A percentile compares a stretch with the other conserved stretches of the same genome.
Evolutionary conservation across 2,329 filamentous ascomycete genomes (phyloP).

Genomic region (Aschersonia sp.): DNA sequence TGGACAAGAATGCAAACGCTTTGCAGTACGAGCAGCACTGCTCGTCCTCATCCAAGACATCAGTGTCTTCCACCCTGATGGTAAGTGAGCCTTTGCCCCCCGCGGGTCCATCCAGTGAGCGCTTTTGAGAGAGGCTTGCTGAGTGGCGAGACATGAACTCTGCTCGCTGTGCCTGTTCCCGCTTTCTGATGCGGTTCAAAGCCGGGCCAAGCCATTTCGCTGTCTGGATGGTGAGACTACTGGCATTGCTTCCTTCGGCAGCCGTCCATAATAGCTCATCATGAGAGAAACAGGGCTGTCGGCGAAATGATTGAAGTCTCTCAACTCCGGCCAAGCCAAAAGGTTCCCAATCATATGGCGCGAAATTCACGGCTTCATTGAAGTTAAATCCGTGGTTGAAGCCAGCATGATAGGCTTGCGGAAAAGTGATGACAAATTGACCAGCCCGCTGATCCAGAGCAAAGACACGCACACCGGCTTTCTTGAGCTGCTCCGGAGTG

Average conservation of each 20-base stretch:
- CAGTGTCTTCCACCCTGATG: conserved; percentile 53
- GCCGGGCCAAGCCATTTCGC: conserved; percentile 92
- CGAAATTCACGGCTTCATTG: conserved; percentile 98
- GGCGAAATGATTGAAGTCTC: conserved; percentile 70
- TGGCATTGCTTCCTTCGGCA: conserved; percentile 58
- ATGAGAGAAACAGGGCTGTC: conserved; percentile 93
- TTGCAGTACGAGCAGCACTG: conserved; percentile 92
- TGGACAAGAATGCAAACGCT: conserved; percentile 76
- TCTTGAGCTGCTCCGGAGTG: conserved; percentile 82
- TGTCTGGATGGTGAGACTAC: conserved; percentile 59
- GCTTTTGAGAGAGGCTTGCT: conserved; percentile 36
- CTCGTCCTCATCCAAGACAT: conserved; percentile 82
- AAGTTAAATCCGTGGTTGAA: conserved; percentile 99
- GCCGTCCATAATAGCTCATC: conserved; percentile 90
- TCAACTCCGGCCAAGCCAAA: conserved; percentile 78
- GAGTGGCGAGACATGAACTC: conserved; percentile 54
- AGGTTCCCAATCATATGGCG: conserved; percentile 87
- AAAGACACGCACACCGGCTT: conserved; percentile 84
- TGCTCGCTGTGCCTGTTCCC: conserved; percentile 55
- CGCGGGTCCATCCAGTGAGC: conserved; percentile 26
- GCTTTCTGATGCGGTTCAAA: conserved; percentile 59
- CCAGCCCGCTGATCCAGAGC: conserved; percentile 92
- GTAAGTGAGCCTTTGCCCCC: conserved; percentile 41
- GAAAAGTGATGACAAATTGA: conserved; percentile 92
- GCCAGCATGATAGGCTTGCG: conserved; percentile 90